Base-by-base conservation (phyloP, 768 basidiomycete genomes). In the Pleurotus cornucopiae region DNA sequence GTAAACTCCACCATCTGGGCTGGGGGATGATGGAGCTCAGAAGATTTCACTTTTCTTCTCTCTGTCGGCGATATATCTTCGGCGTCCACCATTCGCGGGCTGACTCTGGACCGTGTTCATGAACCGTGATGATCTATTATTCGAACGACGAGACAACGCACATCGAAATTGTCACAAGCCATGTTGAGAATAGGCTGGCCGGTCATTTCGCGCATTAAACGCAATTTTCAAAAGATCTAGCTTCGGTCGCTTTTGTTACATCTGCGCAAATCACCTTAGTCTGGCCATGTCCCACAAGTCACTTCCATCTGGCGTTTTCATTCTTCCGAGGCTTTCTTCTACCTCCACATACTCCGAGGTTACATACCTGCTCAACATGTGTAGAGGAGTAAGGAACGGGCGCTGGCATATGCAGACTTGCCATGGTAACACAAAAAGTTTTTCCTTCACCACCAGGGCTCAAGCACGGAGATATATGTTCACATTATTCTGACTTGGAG, bases 391-490 rank as follows among this genome's bases (percentile, higher is more conserved):
- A 51, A 51, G n/a, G 25, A 12, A 41, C 38, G 51, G 51, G 51
- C 51, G 51, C 51, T 41, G 51, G n/a, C 23, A 51, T 49, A 30
- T 52, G 49, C n/a, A 30, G 49, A 14, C 25, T 52, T 21, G 6
- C 21, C 49, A 52, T 53, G 39, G 51, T 40, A 40, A 52, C 51
- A 21, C 14, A 9, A 30, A 16, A 30, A 9, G 30, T 11, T 34
- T 34, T 34, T 34, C 18, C 14, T 12, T 14, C 21, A 18, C 16
- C 18, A 53, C 39, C 39, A 53, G 51, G 18, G 51, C 34, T 14
- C 41, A n/a, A 53, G 23, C 38, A 18, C 21, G 13, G 26, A 40
- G 16, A 37, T 39, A 41, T 41, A 40, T 18, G n/a, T n/a, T 51
- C 25, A 18, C 25, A 9, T 21, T 16, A 6, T n/a, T 48, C 25